Evolutionary conservation across 2,329 filamentous ascomycete genomes (phyloP).

Genomic region (Pseudocercospora ulei): DNA sequence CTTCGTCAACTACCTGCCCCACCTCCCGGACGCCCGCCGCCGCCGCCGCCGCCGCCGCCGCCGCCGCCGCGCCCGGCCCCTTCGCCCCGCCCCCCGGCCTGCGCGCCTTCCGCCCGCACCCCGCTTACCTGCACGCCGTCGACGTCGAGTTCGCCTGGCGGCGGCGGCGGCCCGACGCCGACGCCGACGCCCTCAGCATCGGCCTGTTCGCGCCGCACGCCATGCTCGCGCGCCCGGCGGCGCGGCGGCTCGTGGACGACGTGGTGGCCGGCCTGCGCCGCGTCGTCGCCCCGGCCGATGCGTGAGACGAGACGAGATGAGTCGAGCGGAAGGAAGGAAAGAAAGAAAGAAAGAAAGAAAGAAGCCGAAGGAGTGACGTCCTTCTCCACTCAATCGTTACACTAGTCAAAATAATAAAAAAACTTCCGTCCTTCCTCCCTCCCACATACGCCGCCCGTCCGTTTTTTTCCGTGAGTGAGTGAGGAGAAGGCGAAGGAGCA

Average conservation of each 20-base stretch:
- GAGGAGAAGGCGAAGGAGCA: too few relatives aligned
- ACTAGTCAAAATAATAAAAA: too few relatives aligned
- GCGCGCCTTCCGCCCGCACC: slow-evolving; percentile 8
- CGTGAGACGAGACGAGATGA: too few relatives aligned
- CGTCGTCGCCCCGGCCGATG: too few relatives aligned
- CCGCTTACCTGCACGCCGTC: slow-evolving; percentile 41
- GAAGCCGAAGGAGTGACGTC: too few relatives aligned
- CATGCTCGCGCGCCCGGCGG: slow-evolving; percentile 37
- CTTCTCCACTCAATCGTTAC: too few relatives aligned
- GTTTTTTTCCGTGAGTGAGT: too few relatives aligned
- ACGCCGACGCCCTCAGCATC: slow-evolving; percentile 42
- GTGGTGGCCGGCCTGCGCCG: slow-evolving; percentile 29
- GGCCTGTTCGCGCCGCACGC: slow-evolving; percentile 45
- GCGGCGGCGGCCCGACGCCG: slow-evolving; percentile 42
- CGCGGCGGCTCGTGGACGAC: slow-evolving; percentile 33
- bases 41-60: slow-evolving; percentile 12
- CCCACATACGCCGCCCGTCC: too few relatives aligned
- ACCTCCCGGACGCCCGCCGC: slow-evolving; percentile 13
- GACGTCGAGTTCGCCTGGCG: slow-evolving; percentile 51
- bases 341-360: too few relatives aligned
- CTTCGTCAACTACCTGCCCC: slow-evolving; percentile 68
- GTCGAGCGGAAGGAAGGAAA: too few relatives aligned
- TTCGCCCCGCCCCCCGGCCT: slow-evolving; percentile 18
- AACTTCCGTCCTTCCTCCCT: too few relatives aligned
- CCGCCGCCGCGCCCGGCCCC: slow-evolving; percentile 42